Evolutionary conservation across 106 monocot species (phyloP).

Genomic region (Iris macrosiphon): DNA sequence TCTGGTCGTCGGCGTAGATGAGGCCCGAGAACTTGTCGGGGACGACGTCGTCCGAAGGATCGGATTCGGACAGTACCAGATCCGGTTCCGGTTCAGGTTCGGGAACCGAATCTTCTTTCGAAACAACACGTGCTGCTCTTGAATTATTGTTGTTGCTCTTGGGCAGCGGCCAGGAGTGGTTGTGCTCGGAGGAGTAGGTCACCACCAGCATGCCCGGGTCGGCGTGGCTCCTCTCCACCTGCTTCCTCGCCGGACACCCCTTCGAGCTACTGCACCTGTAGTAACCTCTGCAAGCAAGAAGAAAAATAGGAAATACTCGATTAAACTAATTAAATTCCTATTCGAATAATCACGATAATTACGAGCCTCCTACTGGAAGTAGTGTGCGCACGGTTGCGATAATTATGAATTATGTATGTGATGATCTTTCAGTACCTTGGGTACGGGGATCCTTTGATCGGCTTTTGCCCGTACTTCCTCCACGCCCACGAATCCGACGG

Average conservation of each 20-base stretch:
- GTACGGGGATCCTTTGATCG: slow-evolving; percentile 17
- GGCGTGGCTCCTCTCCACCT: slow-evolving; percentile 41
- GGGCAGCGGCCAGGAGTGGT: slow-evolving; percentile 40
- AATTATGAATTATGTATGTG: too few relatives aligned
- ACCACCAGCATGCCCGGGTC: slow-evolving; percentile 39
- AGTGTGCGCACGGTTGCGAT: too few relatives aligned
- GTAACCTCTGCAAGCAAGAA: too few relatives aligned
- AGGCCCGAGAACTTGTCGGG: slow-evolving; percentile 36
- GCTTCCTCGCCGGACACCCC: too few relatives aligned
- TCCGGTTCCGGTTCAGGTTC: slow-evolving; percentile 1
- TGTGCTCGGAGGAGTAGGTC: slow-evolving; percentile 60
- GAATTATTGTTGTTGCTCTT: slow-evolving; percentile 23
- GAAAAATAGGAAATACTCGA: too few relatives aligned
- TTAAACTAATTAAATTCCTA: too few relatives aligned
- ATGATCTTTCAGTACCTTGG: too few relatives aligned
- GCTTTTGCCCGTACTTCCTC: slow-evolving; percentile 21
- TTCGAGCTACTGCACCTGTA: too few relatives aligned
- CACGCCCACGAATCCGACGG: slow-evolving; percentile 19
- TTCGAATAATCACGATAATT: too few relatives aligned
- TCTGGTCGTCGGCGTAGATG: slow-evolving; percentile 20
- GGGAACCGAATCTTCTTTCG: neutral
- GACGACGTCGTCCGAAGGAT: slow-evolving; percentile 9
- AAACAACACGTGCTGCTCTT: too few relatives aligned
- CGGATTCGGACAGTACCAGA: neutral
- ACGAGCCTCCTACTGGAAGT: too few relatives aligned